Evolutionary conservation across 2,329 filamentous ascomycete genomes (phyloP).

Genomic region (Clonostachys byssicola): DNA sequence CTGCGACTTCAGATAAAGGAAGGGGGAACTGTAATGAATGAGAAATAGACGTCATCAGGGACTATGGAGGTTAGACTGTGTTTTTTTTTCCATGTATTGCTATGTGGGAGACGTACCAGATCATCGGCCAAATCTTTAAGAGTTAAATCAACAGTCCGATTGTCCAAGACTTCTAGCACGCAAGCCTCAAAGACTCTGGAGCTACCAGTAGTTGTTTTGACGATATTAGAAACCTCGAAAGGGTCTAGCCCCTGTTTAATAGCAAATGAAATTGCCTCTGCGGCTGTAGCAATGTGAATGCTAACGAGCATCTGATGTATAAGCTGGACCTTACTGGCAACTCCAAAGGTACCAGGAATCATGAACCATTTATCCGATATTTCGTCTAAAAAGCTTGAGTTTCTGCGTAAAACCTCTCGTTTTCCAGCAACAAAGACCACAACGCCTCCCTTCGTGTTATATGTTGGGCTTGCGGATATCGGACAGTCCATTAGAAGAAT

Average conservation of each 20-base stretch:
- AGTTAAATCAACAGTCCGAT: background rate
- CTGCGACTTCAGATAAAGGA: too few species aligned
- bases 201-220: conserved; percentile 17
- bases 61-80: too few species aligned
- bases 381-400: conserved; percentile 46
- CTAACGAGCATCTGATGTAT: conserved; percentile 47
- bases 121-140: too few species aligned
- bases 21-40: too few species aligned
- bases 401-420: conserved; percentile 42
- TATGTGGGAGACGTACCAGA: too few species aligned
- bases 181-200: conserved; percentile 55
- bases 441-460: background rate
- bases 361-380: conserved; percentile 54
- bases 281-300: conserved; percentile 44
- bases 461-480: background rate
- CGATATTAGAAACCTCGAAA: conserved; percentile 21
- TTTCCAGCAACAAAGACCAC: conserved; percentile 59
- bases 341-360: conserved; percentile 42
- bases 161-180: conserved; percentile 29
- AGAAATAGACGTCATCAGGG: too few species aligned
- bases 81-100: too few species aligned
- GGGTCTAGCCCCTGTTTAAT: conserved; percentile 37
- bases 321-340: conserved; percentile 50
- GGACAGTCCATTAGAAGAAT: background rate
- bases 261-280: conserved; percentile 48